Evolutionary conservation across 2,329 filamentous ascomycete genomes (phyloP), one percentile per base, ranked within the genome.

Genomic region (Paecilomyces sp.): DNA sequence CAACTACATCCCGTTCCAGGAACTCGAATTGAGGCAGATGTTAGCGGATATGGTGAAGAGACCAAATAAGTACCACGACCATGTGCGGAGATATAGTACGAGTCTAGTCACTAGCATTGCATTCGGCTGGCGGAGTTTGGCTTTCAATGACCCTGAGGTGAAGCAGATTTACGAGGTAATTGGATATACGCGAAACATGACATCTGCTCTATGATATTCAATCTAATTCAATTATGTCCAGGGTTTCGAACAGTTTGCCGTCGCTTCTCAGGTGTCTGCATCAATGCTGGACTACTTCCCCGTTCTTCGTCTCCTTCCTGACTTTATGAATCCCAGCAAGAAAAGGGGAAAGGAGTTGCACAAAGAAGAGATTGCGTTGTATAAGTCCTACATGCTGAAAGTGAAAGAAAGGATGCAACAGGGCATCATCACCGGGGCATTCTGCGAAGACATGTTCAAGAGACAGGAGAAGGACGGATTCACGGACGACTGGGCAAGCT

Each of bases 1-100:
- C 3, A 57, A 60, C n/a, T 65, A 64, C 52, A 62, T 62, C 3
- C 63, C 63, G 1, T 65, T 60, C 55, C 63, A 65, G 51, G 63
- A 65, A 52, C 30, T 66, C 2, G 64, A 66, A 54, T 61, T 56
- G 53, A 59, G 61, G 25, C 62, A 63, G 33, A 55, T 65, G 36
- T 58, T 65, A 11, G 61, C 58, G 41, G 63, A 64, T 36, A 62
- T 60, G 33, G 57, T 65, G 18, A 56, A 60, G 22, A 58, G 58
- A 13, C 63, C 62, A 22, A 61, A 65, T 2, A 53, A 64, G 25
- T 63, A 63, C 52, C 28, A 41, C 18, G 34, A 60, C 22, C 63
- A 64, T 30, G 55, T 63, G 15, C 28, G 63, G 24, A 33, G 63
- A 47, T 64, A 57, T 52, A 61, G 52, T 18, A 58, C 56, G 30